Evolutionary conservation across 805 yeast genomes (phyloP).

Genomic region (Lachancea kluyveri): DNA sequence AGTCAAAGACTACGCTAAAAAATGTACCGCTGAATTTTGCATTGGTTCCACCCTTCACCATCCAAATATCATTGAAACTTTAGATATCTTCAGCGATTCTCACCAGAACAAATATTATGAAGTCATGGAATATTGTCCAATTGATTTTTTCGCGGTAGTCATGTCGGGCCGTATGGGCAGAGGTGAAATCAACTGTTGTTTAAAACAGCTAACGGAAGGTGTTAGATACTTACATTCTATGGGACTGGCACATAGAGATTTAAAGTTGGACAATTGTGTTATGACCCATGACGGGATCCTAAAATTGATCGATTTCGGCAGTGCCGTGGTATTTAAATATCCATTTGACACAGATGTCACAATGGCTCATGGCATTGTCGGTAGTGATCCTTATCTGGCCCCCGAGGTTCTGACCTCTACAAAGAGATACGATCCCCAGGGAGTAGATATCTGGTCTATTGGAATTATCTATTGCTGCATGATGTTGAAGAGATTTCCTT

Average conservation of each 20-base stretch:
- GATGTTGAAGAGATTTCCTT: conserved; percentile 79
- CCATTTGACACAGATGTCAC: conserved; percentile 59
- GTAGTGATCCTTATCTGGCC: conserved; percentile 81
- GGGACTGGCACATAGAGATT: conserved; percentile 79
- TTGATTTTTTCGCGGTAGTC: conserved; percentile 79
- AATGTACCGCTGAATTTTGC: conserved; percentile 85
- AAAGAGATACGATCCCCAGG: conserved; percentile 62
- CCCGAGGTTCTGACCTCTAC: conserved; percentile 62
- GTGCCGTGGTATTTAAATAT: conserved; percentile 75
- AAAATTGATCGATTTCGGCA: conserved; percentile 77
- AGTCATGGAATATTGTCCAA: conserved; percentile 82
- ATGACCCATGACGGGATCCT: conserved; percentile 67
- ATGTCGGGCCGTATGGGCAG: conserved; percentile 82
- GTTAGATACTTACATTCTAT: conserved; percentile 66
- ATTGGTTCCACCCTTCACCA: conserved; percentile 78
- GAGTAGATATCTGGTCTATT: conserved; percentile 78
- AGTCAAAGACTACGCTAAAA: conserved; percentile 72
- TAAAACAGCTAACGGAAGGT: conserved; percentile 68
- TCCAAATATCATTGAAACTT: conserved; percentile 72
- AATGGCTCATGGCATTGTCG: conserved; percentile 70
- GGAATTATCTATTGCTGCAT: conserved; percentile 83
- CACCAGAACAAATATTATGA: conserved; percentile 69
- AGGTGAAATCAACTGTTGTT: conserved; percentile 75
- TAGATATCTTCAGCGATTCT: conserved; percentile 54
- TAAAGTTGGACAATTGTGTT: conserved; percentile 79